Base-by-base conservation (phyloP, 192 early-diverging fungal genomes). In the Martensiomyces pterosporus region DNA sequence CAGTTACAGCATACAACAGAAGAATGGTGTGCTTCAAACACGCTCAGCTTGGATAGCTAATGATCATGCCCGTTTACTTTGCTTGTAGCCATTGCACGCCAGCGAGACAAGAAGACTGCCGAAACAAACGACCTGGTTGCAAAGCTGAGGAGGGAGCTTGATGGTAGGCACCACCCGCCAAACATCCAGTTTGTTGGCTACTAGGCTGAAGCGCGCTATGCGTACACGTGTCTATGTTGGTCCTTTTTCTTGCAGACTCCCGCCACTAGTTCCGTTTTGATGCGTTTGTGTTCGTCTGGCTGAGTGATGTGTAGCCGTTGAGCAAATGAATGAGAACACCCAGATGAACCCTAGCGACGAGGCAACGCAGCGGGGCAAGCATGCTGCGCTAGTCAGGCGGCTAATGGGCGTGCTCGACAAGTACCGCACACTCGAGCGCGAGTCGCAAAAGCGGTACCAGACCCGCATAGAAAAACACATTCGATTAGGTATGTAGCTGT, bases 401-500 rank as follows among this genome's bases (percentile, higher is more conserved):
- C 54, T 73, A 25, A 73, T 73, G 69, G 44, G 35, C 0, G 58
- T 73, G 0, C 25, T 73, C 6, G 69, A 73, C 40, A 73, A 73
- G 26, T 73, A 73, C 39, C 57, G 69, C 12, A 45, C 43, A 10
- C 53, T 61, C 18, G 69, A 65, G 25, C 63, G 63, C 38, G 69
- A 73, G 40, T 73, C 62, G 1, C 69, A 73, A 46, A 65, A 57
- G 37, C 54, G 55, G 16, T 73, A 73, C 15, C 49, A 63, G 33
- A 43, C 41, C 35, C 62, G 69, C 4, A 73, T 73, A 58, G 69
- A 73, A 37, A 65, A 39, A 39, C 69, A 73, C 26, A 73, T 73
- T n/a, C 62, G 69, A 13, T 46, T 73, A 60, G 68, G 68, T 72
- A 65, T 47, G 67, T 43, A 16, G 3, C 10, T 13, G 1, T 23